phyloP scores from a whole-genome alignment of 352 stramenopile genomes.

The Discostella stelligera region DNA sequence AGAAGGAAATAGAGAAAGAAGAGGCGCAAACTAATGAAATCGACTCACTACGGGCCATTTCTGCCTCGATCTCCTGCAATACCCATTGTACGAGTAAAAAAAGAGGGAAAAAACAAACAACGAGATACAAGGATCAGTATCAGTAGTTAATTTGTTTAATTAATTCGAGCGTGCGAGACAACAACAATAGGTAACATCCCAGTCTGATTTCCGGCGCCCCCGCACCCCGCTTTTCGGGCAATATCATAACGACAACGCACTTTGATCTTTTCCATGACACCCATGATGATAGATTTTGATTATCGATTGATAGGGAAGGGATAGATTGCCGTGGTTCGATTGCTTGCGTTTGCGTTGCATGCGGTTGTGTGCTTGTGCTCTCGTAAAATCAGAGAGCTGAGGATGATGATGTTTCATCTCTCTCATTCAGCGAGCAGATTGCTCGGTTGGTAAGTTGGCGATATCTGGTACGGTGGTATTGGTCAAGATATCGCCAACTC shows the following conservation, averaged over 20 bases:
- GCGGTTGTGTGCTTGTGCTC: too few species aligned
- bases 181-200: too few species aligned
- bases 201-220: too few species aligned
- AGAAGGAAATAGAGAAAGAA: not conserved
- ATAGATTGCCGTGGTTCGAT: not conserved
- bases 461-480: too few species aligned
- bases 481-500: too few species aligned
- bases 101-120: not conserved
- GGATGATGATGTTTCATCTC: too few species aligned
- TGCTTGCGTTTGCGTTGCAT: not conserved
- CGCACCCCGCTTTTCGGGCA: not conserved
- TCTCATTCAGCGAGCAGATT: too few species aligned
- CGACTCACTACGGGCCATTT: constrained; percentile 88
- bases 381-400: too few species aligned
- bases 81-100: not conserved
- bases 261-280: constrained; percentile 70
- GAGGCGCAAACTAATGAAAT: not conserved
- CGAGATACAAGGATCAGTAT: not conserved
- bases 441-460: too few species aligned
- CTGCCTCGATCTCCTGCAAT: constrained; percentile 83
- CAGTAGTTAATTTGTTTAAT: too few species aligned
- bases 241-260: constrained; percentile 14
- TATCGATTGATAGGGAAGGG: not conserved
- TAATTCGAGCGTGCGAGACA: too few species aligned
- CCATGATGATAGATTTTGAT: constrained; percentile 44